Base-by-base conservation (phyloP, 352 stramenopile genomes). In the Phytophthora pistaciae region DNA sequence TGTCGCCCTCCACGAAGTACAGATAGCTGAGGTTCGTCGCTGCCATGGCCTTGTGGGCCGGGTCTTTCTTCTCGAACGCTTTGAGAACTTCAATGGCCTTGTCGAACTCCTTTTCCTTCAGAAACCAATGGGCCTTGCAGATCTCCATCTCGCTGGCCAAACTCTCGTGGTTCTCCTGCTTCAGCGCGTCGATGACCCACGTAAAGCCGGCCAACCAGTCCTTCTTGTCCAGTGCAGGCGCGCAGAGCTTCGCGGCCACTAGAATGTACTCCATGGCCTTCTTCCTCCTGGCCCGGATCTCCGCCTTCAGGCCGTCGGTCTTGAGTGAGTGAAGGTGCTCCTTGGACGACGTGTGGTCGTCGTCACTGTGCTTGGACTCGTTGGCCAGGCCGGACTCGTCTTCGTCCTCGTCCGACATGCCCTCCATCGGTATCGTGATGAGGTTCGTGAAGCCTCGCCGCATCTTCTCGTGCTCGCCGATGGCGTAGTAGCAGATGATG, bases 21-120 rank as follows among this genome's bases (percentile, higher is more conserved):
- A 99, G 84, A 72, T 98, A 99, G 40, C 90, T 98, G 23, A 99
- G 80, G 69, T 99, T 99, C 9, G 94, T 99, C 13, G 95, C 94
- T 27, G 96, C 93, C 85, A 97, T 98, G 23, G 96, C 91, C 60
- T 97, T 98, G 61, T 98, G 88, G 56, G 88, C 83, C 44, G 90
- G 82, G 68, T 98, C 94, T 70, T 99, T 99, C 72, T 98, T 98
- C 77, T 99, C 94, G 59, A 99, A 98, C 21, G 88, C 83, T 80
- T 98, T 98, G 27, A 99, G 82, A 29, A 98, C 84, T 64, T 98
- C 90, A 55, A 98, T 97, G 27, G 96, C 95, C 69, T 97, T 94
- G 20, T 98, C 92, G 44, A 99, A 99, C 38, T 98, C 88, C 66
- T 98, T 98, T 68, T 95, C 83, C 59, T 92, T 92, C n/a, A 99